Conservation (phyloP, 495 filamentous ascomycete species). For the Xylaria intraflava region DNA sequence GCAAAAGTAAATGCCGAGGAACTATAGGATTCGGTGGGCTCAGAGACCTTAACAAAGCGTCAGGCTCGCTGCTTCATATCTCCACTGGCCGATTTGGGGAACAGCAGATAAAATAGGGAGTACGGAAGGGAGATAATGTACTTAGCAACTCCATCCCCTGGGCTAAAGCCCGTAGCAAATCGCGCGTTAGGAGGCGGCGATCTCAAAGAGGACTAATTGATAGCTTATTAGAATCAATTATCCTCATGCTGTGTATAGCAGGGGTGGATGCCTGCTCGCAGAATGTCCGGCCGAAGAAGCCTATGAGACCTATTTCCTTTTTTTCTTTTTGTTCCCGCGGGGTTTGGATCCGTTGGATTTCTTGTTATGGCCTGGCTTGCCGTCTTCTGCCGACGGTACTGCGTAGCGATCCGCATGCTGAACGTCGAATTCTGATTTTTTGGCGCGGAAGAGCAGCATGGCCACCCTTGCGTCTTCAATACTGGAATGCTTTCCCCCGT, state of each 20-base stretch:
- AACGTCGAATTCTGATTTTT: slow-evolving; percentile 76
- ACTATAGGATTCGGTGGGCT: too few species aligned
- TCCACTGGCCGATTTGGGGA: too few species aligned
- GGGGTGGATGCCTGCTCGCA: neutral
- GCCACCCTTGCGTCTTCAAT: slow-evolving; percentile 85
- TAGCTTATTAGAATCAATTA: neutral
- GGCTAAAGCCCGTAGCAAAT: neutral
- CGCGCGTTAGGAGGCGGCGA: neutral
- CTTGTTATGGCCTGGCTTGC: slow-evolving; percentile 39
- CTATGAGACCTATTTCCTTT: slow-evolving; percentile 16
- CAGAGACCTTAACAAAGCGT: too few species aligned
- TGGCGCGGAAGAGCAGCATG: slow-evolving; percentile 76
- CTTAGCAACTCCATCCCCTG: too few species aligned
- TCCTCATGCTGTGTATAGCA: neutral
- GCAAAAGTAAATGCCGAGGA: too few species aligned
- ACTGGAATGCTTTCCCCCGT: slow-evolving; percentile 59
- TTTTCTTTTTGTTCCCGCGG: slow-evolving; percentile 25
- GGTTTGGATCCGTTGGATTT: slow-evolving; percentile 37
- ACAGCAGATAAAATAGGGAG: too few species aligned
- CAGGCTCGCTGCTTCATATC: neutral
- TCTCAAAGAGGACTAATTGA: neutral
- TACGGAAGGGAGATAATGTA: too few species aligned
- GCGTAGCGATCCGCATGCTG: slow-evolving; percentile 56
- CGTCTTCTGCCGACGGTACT: slow-evolving; percentile 42
- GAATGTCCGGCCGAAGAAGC: neutral